phyloP scores from a whole-genome alignment of 306 rosid species.

The Citrullus colocynthis region DNA sequence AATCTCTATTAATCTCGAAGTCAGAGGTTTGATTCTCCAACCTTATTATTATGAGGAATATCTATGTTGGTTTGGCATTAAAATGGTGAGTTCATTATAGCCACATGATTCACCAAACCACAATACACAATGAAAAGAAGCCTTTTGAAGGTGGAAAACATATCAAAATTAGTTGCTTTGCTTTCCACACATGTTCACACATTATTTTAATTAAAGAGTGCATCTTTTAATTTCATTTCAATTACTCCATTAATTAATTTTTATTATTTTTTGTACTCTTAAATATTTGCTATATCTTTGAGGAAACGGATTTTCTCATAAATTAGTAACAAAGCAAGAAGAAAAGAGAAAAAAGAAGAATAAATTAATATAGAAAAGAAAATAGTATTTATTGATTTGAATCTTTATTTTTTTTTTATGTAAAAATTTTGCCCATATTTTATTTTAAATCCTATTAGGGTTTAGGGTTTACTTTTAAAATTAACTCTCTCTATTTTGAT shows the following conservation, averaged over 20 bases:
- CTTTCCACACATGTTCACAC: neutral
- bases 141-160: neutral
- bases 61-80: neutral
- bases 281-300: neutral
- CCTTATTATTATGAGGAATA: neutral
- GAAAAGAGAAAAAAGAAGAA: too few species aligned
- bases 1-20: too few species aligned
- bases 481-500: neutral
- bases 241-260: neutral
- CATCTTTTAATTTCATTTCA: neutral
- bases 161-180: neutral
- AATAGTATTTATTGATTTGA: neutral
- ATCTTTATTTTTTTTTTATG: neutral
- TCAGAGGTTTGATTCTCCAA: too few species aligned
- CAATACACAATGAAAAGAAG: neutral
- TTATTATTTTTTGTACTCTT: neutral
- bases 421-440: neutral
- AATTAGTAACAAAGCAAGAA: neutral
- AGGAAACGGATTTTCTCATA: neutral
- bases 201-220: neutral
- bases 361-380: neutral
- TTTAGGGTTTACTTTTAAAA: neutral
- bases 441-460: neutral
- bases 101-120: conserved; percentile 1
- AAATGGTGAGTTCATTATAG: neutral